Percentiles rank a stretch among this genome's conserved stretches.
Conservation (phyloP, 164 flowering plant genomes). For the Vitis labrusca region DNA sequence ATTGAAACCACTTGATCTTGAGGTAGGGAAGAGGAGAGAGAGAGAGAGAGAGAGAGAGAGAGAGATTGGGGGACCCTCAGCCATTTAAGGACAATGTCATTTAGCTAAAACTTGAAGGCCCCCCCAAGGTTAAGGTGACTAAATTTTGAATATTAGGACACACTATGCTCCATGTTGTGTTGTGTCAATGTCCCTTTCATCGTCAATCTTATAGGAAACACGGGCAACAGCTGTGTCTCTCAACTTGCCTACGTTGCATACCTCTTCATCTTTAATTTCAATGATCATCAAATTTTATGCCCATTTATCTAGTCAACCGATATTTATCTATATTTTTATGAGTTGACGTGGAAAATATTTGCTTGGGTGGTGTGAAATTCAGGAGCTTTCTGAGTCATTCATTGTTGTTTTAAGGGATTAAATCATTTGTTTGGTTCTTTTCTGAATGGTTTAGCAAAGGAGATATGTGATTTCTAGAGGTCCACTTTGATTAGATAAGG, state of each 20-base stretch:
- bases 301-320: slow-evolving; percentile 5
- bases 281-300: background rate
- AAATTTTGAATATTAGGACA: too few species aligned
- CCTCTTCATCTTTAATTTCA: slow-evolving; percentile 4
- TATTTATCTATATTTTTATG: background rate
- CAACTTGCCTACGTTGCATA: slow-evolving; percentile 6
- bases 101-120: too few species aligned
- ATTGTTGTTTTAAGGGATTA: background rate
- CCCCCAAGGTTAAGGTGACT: too few species aligned
- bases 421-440: too few species aligned
- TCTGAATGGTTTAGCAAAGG: too few species aligned
- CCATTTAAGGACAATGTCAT: too few species aligned
- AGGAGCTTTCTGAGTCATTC: slow-evolving; percentile 4
- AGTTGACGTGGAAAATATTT: background rate
- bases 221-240: background rate
- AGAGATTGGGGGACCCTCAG: too few species aligned
- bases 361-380: slow-evolving; percentile 2
- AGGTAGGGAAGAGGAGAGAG: too few species aligned
- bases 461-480: too few species aligned
- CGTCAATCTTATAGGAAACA: background rate
- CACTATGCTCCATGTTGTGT: background rate
- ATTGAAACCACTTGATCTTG: too few species aligned
- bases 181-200: background rate
- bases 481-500: too few species aligned
- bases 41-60: too few species aligned